phyloP scores from a whole-genome alignment of 148 eudicot genomes.

The Vaccinium vitisidaea region DNA sequence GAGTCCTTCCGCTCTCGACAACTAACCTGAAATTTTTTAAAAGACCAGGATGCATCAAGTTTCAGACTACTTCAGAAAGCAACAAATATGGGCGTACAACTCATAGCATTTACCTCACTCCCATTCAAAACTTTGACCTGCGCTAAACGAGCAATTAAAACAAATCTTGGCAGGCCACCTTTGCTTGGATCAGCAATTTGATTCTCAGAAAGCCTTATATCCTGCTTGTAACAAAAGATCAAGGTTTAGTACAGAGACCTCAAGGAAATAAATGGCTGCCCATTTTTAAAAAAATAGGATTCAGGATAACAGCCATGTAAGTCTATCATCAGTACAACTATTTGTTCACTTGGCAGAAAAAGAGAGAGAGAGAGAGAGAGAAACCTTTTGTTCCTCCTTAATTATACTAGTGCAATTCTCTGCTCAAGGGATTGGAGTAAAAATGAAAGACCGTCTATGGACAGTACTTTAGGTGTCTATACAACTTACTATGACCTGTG shows the following conservation, averaged over 20 bases:
- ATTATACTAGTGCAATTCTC: neutral
- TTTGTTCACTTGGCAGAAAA: neutral
- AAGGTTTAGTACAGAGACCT: conserved; percentile 4
- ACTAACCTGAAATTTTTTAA: conserved; percentile 51
- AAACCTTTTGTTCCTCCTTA: neutral
- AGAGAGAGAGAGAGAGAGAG: too few relatives aligned
- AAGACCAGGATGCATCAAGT: conserved; percentile 22
- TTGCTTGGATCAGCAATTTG: conserved; percentile 74
- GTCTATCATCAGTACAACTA: neutral
- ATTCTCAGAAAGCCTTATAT: conserved; percentile 80
- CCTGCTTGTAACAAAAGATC: conserved; percentile 38
- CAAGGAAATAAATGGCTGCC: neutral
- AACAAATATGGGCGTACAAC: neutral
- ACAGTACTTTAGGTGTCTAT: neutral
- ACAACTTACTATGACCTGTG: neutral
- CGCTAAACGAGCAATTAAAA: conserved; percentile 75
- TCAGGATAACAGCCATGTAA: neutral
- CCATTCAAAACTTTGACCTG: conserved; percentile 75
- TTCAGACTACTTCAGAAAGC: neutral
- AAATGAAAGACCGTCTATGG: neutral
- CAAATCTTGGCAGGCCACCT: conserved; percentile 84
- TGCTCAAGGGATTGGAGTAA: neutral
- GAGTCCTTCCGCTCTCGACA: conserved; percentile 87
- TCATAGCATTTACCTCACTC: conserved; percentile 68
- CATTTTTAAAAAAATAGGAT: neutral